Evolutionary conservation across 192 early-diverging fungal genomes (phyloP).

Genomic region (Rhizophlyctis rosea): DNA sequence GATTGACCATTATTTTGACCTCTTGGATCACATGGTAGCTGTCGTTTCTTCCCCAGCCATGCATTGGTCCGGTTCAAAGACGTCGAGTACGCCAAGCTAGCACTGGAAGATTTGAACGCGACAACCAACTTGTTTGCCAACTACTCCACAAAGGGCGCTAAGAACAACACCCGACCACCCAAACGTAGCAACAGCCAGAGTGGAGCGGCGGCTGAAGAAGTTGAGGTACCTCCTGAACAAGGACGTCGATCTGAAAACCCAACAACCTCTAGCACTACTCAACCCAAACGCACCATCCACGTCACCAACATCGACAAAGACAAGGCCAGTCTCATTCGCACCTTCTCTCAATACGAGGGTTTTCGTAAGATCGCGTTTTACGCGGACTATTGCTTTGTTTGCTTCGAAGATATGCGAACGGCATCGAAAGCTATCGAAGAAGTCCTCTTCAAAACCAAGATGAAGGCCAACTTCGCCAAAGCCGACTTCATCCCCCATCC

Average conservation of each 20-base stretch:
- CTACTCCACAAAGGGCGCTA: conserved; percentile 53
- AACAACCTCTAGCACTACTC: conserved; percentile 7
- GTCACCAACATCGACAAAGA: conserved; percentile 45
- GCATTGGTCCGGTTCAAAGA: conserved; percentile 45
- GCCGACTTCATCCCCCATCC: conserved; percentile 45
- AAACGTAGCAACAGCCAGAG: conserved; percentile 2
- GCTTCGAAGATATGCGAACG: conserved; percentile 35
- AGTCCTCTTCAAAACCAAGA: conserved; percentile 46
- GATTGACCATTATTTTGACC: not conserved
- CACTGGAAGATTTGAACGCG: conserved; percentile 46
- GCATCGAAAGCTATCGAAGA: conserved; percentile 46
- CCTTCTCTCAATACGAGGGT: conserved; percentile 37
- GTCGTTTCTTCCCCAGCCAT: conserved; percentile 49
- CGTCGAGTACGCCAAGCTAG: conserved; percentile 40
- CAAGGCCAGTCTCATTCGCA: conserved; percentile 29
- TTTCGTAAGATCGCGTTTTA: conserved; percentile 49
- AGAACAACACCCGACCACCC: conserved; percentile 9
- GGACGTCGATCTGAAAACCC: too few species aligned
- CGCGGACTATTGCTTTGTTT: conserved; percentile 51
- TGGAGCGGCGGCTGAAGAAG: conserved; percentile 4
- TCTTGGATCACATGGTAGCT: conserved; percentile 18
- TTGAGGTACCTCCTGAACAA: not conserved
- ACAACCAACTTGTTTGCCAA: conserved; percentile 53
- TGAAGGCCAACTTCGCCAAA: conserved; percentile 49
- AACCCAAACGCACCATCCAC: conserved; percentile 49